Base-by-base conservation (phyloP, 371 early-diverging fungal species). In the Circinella minor region DNA sequence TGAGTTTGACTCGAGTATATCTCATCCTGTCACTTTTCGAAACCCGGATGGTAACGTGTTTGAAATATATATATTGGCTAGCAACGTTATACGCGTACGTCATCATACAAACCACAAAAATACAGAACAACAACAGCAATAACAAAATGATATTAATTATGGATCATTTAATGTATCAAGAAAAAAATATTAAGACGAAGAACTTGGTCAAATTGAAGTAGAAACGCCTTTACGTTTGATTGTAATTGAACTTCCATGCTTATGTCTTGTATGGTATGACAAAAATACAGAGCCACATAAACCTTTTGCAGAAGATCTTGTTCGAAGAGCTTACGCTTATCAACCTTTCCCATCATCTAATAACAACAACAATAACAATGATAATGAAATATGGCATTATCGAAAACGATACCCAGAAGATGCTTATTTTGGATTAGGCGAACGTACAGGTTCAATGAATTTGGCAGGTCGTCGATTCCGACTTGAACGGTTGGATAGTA, bases 241-340 rank as follows among this genome's bases (percentile, higher is more conserved):
- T 38, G 69, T 57, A 13, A 54, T 76, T 1, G 57, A 66, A 11
- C 73, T 71, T 27, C 46, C 70, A 4, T 63, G 65, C 61, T 63
- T 75, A 11, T 49, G 59, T 4, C 55, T 74, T 13, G 69, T 66
- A 3, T 79, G 79, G 78, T 76, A 65, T 36, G 63, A 68, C 36
- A 18, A 59, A 7, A 27, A 34, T 8, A 57, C 1, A 1, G 72
- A 73, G n/a, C 48, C 39, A 10, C 62, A 67, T 38, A 55, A 27
- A n/a, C 79, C 80, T 7, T 84, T 89, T 71, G 76, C 86, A 1
- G 80, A 87, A 55, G 89, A 90, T 61, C 72, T 89, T 4, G 68
- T 82, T 0, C 78, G 77, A 60, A 75, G 89, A n/a, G 80, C 86
- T 4, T 87, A 87, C 73, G 74, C 81, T 1, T 78, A 81, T 43